These are phyloP conservation scores for Solanum ossicruentum DNA, from an alignment of 257 asterid species.

Conservation along the genomic window DNA sequence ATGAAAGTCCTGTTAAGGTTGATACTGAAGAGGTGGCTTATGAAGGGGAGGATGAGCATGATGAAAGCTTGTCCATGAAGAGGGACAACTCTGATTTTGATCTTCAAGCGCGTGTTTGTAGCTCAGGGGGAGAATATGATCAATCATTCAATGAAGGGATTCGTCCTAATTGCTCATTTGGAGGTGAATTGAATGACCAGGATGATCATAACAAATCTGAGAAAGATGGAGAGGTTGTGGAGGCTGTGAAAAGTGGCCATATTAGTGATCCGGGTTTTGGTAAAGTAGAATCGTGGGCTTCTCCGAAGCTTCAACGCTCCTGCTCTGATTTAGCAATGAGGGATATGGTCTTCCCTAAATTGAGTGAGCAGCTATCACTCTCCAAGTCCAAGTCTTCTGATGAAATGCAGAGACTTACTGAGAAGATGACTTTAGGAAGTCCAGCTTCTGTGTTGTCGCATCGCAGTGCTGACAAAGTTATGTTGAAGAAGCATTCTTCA, in stretches of 20 bases:
- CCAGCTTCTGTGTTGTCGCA: constrained; percentile 37
- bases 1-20: constrained; percentile 35
- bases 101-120: constrained; percentile 14
- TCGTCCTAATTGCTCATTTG: constrained; percentile 1
- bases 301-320: constrained; percentile 44
- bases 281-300: constrained; percentile 26
- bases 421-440: constrained; percentile 17
- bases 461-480: constrained; percentile 60
- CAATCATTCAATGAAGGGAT: constrained; percentile 2
- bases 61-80: constrained; percentile 20
- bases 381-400: constrained; percentile 36
- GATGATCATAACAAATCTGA: not conserved
- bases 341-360: constrained; percentile 11
- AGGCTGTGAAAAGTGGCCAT: constrained; percentile 32
- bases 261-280: constrained; percentile 55
- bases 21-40: constrained; percentile 34
- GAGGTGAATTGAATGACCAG: constrained; percentile 1
- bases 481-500: constrained; percentile 68
- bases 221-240: constrained; percentile 9
- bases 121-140: constrained; percentile 14
- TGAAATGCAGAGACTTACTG: constrained; percentile 36
- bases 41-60: constrained; percentile 55
- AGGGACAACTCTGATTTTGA: constrained; percentile 36
- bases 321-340: constrained; percentile 46
- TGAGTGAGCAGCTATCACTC: constrained; percentile 12